phyloP scores from a whole-genome alignment of 2,329 filamentous ascomycete species.

The Talaromyces amestolkiae region DNA sequence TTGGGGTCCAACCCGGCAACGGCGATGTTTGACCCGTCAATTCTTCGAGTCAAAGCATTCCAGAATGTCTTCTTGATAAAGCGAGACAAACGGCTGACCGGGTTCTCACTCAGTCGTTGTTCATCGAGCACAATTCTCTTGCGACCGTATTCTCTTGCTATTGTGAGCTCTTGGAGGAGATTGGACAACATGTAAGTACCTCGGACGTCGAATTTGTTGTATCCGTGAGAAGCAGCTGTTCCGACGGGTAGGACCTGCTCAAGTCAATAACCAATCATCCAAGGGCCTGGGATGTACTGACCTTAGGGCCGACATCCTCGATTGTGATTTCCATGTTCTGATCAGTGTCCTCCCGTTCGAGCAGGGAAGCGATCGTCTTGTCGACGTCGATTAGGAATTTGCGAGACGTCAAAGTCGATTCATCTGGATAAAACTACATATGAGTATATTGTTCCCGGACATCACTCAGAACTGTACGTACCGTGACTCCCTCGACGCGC shows the following conservation, averaged over 20 bases:
- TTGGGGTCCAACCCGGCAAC: slow-evolving; percentile 86
- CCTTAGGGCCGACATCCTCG: slow-evolving; percentile 91
- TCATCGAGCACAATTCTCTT: slow-evolving; percentile 91
- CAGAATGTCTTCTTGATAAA: slow-evolving; percentile 90
- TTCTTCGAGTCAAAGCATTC: slow-evolving; percentile 82
- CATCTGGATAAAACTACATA: slow-evolving; percentile 56
- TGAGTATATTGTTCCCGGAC: background rate
- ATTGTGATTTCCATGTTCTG: slow-evolving; percentile 96
- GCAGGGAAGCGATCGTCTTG: slow-evolving; percentile 72
- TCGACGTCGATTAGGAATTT: slow-evolving; percentile 87
- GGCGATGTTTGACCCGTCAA: slow-evolving; percentile 78
- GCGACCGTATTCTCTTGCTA: slow-evolving; percentile 86
- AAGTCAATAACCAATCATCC: slow-evolving; percentile 26
- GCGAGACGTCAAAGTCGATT: slow-evolving; percentile 65
- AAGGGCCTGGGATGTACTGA: slow-evolving; percentile 30
- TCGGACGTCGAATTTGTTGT: slow-evolving; percentile 84
- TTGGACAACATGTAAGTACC: slow-evolving; percentile 98
- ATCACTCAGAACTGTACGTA: slow-evolving; percentile 22
- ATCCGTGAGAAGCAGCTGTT: slow-evolving; percentile 79
- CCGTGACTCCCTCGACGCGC: slow-evolving; percentile 47
- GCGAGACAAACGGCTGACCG: slow-evolving; percentile 80
- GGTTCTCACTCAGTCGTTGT: slow-evolving; percentile 88
- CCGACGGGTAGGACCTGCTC: slow-evolving; percentile 74
- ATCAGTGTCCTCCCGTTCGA: slow-evolving; percentile 88
- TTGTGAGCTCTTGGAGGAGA: slow-evolving; percentile 86